Base-by-base conservation (phyloP, 2,329 filamentous ascomycete species). In the Leptographium wingfieldii region DNA sequence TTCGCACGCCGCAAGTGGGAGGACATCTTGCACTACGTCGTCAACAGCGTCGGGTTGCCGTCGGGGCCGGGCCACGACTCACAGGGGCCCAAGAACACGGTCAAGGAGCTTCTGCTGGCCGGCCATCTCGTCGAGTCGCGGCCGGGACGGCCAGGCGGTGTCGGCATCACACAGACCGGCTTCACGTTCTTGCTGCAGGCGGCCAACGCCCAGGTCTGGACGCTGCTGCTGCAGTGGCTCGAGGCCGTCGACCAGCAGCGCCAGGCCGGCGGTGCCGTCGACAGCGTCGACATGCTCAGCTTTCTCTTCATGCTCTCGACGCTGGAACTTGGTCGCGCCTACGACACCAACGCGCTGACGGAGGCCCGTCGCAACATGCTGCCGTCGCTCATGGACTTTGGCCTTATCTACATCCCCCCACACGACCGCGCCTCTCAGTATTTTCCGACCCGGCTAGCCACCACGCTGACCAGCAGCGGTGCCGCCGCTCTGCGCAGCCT, bases 181-280 rank as follows among this genome's bases (percentile, higher is more conserved):
- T 99, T 99, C 70, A 92, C 90, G 0, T 99, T 99, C 68, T 78
- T 99, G 60, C 78, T 99, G 10, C 92, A 97, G 68, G 92, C 96
- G 69, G 87, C 92, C 61, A 97, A 96, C 71, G 91, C 92, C 0
- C 94, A 99, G 72, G 91, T 99, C 43, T 99, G 94, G 94, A 94
- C 91, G 31, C 78, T 99, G 55, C 79, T 99, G 43, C 86, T 99
- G 35, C 85, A 96, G 38, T 99, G 96, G 79, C 84, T 99, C 57
- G 89, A 95, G 66, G 88, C 90, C 63, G 87, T 88, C 53, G 86
- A 90, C 66, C 76, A 78, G 59, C 80, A 80, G 65, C 33, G 35
- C 53, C 22, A 33, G 29, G 31, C 33, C 22, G 55, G 90, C 63
- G 86, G 87, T 51, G 85, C 82, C 38, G 87, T 96, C 79, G 90